A percentile compares a stretch with the other conserved stretches of the same genome.
Evolutionary conservation across 208 protist genomes (phyloP).

Genomic region (Crithidia bombi): DNA sequence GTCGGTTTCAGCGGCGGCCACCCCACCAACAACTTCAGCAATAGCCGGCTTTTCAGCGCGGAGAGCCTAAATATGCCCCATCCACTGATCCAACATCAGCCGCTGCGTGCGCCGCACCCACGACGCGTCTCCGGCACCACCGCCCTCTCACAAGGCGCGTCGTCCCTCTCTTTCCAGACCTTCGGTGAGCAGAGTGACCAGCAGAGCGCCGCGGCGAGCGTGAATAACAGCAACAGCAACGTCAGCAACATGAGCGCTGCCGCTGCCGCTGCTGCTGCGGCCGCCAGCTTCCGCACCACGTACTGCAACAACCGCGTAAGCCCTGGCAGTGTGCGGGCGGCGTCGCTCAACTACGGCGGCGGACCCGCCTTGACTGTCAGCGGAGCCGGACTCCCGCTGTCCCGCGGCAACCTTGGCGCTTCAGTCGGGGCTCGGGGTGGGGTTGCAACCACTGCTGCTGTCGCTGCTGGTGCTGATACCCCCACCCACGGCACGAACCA

Average conservation of each 20-base stretch:
- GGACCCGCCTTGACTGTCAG: constrained; percentile 6
- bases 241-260: background rate
- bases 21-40: background rate
- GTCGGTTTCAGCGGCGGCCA: constrained; percentile 8
- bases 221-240: background rate
- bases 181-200: constrained; percentile 22
- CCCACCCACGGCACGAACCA: background rate
- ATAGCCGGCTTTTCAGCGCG: background rate
- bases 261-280: background rate
- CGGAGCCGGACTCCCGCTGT: constrained; percentile 44
- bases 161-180: constrained; percentile 14
- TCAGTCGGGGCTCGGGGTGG: background rate
- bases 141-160: constrained; percentile 19
- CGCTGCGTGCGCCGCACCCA: constrained; percentile 23
- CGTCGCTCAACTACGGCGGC: constrained; percentile 15
- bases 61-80: constrained; percentile 10
- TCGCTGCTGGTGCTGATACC: background rate
- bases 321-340: constrained; percentile 3
- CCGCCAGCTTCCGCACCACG: constrained; percentile 51
- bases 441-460: background rate
- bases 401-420: constrained; percentile 40
- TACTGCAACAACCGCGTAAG: constrained; percentile 42
- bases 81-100: constrained; percentile 6
- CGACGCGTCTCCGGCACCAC: constrained; percentile 28
- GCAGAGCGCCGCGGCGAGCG: background rate